These are phyloP conservation scores for Paraphaeosphaeria sporulosa DNA, from an alignment of 2,329 filamentous ascomycete genomes.

Conservation along the genomic window DNA sequence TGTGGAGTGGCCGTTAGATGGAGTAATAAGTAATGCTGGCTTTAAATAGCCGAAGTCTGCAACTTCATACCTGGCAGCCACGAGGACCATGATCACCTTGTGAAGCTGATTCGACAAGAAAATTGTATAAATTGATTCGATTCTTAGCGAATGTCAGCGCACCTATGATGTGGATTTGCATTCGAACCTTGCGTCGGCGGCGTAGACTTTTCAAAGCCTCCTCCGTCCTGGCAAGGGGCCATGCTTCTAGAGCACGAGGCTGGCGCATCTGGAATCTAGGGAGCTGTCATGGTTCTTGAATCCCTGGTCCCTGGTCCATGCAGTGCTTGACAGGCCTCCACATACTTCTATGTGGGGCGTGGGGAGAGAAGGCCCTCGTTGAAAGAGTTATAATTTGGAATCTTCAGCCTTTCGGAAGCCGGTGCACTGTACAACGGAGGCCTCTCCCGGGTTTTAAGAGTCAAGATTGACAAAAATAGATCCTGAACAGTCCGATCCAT, in stretches of 20 bases:
- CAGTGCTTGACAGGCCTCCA: not conserved
- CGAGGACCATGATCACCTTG: slow-evolving; percentile 4
- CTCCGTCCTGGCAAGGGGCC: not conserved
- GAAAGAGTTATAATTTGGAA: slow-evolving; percentile 3
- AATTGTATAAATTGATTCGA: not conserved
- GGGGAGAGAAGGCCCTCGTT: not conserved
- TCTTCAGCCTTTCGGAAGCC: slow-evolving; percentile 1
- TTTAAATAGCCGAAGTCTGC: slow-evolving; percentile 33
- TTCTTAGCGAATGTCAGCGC: not conserved
- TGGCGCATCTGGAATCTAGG: not conserved
- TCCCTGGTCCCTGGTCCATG: not conserved
- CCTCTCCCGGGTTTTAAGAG: not conserved
- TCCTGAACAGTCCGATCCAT: not conserved
- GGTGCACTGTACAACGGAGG: not conserved
- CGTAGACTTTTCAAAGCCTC: not conserved
- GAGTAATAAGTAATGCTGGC: slow-evolving; percentile 24
- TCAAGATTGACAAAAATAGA: slow-evolving; percentile 3
- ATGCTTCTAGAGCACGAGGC: not conserved
- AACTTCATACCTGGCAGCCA: slow-evolving; percentile 22
- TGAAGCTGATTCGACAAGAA: not conserved
- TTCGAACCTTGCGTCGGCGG: not conserved
- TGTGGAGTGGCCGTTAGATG: slow-evolving; percentile 34
- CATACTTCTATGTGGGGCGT: slow-evolving; percentile 5
- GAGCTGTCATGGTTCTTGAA: not conserved
- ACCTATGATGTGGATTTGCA: not conserved